Conservation (phyloP, 768 basidiomycete genomes). For the Tulasnella sp. region DNA sequence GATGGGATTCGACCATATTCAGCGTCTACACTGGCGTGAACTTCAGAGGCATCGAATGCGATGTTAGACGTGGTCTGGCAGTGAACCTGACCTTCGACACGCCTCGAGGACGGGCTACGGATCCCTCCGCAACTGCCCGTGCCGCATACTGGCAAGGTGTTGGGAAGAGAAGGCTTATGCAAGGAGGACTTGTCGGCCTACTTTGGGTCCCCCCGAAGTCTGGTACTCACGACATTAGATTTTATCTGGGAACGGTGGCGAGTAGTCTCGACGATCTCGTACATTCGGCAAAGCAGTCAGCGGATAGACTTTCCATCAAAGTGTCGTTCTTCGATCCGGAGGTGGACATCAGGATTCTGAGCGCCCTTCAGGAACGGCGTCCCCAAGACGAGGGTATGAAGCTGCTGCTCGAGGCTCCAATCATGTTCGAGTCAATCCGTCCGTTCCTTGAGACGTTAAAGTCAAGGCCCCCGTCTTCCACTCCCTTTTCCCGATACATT, state of each 20-base stretch:
- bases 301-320: constrained; percentile 39
- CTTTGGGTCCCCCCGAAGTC: constrained; percentile 36
- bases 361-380: background rate
- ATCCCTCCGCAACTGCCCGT: constrained; percentile 35
- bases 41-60: constrained; percentile 13
- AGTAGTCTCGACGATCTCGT: constrained; percentile 41
- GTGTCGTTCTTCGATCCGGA: constrained; percentile 58
- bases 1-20: constrained; percentile 22
- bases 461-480: constrained; percentile 42
- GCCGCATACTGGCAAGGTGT: constrained; percentile 54
- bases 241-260: constrained; percentile 49
- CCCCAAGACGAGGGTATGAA: background rate
- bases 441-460: constrained; percentile 60
- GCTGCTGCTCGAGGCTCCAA: constrained; percentile 51
- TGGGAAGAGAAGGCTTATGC: constrained; percentile 50
- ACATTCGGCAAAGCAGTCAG: constrained; percentile 35
- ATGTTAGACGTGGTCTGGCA: constrained; percentile 41
- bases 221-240: constrained; percentile 18
- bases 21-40: constrained; percentile 25
- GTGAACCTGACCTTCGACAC: constrained; percentile 42
- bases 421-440: constrained; percentile 60
- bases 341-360: constrained; percentile 40
- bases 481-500: constrained; percentile 51
- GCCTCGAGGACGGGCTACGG: constrained; percentile 51
- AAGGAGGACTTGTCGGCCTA: constrained; percentile 58